phyloP scores from a whole-genome alignment of 192 early-diverging fungal genomes.

The Phycomyces blakesleeanus region DNA sequence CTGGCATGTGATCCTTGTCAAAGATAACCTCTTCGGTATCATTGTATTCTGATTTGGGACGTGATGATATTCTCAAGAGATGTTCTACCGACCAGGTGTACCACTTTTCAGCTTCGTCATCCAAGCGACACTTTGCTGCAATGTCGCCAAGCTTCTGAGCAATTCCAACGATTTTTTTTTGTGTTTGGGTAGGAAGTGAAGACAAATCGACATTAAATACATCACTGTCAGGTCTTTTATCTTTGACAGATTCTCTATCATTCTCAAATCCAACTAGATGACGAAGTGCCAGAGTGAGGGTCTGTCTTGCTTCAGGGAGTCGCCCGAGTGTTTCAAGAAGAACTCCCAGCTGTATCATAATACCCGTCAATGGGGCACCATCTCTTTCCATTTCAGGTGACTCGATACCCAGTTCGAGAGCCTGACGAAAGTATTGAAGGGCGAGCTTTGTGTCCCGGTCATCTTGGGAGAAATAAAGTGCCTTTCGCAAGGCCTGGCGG shows the following conservation, averaged over 20 bases:
- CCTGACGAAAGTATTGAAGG: conserved; percentile 41
- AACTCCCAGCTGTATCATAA: conserved; percentile 54
- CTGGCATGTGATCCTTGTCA: conserved; percentile 47
- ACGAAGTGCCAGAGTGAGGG: conserved; percentile 23
- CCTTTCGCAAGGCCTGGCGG: conserved; percentile 47
- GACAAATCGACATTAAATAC: conserved; percentile 7
- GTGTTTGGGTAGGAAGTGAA: conserved; percentile 33
- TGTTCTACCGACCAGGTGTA: conserved; percentile 57
- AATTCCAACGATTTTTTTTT: conserved; percentile 44
- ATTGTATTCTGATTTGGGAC: conserved; percentile 16
- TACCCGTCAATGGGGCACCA: conserved; percentile 50
- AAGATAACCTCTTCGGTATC: conserved; percentile 31
- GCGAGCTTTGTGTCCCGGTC: conserved; percentile 41
- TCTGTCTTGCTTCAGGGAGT: conserved; percentile 44
- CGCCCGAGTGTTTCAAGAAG: conserved; percentile 43
- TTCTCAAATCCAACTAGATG: conserved; percentile 21
- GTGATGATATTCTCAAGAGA: conserved; percentile 18
- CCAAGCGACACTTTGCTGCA: conserved; percentile 32
- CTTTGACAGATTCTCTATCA: background rate
- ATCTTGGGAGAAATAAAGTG: conserved; percentile 53
- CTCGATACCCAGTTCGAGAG: conserved; percentile 40
- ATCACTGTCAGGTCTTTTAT: conserved; percentile 8
- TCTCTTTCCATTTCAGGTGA: conserved; percentile 39
- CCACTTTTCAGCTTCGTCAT: conserved; percentile 51
- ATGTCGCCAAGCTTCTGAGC: conserved; percentile 57